Percentiles rank a stretch among this genome's conserved stretches.
These are phyloP conservation scores for Solanum ahanhuiri DNA, from an alignment of 257 asterid genomes.

Conservation along the genomic window DNA sequence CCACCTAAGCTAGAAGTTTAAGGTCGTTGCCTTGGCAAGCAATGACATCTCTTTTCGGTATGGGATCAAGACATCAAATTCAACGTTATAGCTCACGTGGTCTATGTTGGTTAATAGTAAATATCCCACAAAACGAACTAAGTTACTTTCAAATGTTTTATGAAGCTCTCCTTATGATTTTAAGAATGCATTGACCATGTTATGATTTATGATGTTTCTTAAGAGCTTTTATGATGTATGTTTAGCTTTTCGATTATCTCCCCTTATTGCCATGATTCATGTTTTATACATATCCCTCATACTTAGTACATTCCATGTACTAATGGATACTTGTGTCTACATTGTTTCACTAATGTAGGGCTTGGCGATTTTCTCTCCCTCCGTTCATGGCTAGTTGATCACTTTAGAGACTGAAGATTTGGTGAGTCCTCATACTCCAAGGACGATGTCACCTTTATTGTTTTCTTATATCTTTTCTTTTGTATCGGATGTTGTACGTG, in stretches of 20 bases:
- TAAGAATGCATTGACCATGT: background rate
- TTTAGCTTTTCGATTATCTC: background rate
- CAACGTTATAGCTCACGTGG: background rate
- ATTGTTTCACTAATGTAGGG: background rate
- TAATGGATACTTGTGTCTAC: background rate
- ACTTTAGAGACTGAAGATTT: background rate
- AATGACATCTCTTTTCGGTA: background rate
- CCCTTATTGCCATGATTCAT: background rate
- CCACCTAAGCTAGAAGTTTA: background rate
- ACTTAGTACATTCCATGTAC: background rate
- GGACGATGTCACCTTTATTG: background rate
- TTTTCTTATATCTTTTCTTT: too few relatives aligned
- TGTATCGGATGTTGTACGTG: background rate
- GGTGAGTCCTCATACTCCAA: background rate
- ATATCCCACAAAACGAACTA: background rate
- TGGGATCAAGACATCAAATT: background rate
- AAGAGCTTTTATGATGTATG: background rate
- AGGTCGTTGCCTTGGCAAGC: background rate
- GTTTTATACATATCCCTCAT: background rate
- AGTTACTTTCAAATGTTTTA: too few relatives aligned
- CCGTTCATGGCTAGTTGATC: background rate
- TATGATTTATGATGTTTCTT: background rate
- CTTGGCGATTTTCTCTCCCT: background rate
- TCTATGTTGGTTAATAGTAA: background rate
- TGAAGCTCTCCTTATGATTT: background rate